Base-by-base conservation (phyloP, 768 basidiomycete species). In the Tylopilus rubrobrunneus region DNA sequence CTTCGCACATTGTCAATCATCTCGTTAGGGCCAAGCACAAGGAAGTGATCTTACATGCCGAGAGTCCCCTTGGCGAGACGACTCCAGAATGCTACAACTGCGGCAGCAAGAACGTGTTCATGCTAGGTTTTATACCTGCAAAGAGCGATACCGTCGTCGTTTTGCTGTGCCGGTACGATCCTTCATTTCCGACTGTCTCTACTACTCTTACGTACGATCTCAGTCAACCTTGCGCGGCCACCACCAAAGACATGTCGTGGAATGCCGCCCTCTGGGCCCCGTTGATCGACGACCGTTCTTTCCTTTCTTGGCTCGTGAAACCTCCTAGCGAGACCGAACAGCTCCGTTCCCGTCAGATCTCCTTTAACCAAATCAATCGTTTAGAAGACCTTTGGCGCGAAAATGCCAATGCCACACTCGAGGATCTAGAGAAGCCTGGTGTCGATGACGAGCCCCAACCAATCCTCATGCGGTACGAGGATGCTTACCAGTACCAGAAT, bases 401-500 rank as follows among this genome's bases (percentile, higher is more conserved):
- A 53, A 94, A 98, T 63, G 87, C 93, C 8, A 86, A 81, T 61
- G 97, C 96, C 12, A 98, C 90, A 4, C 79, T 99, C 4, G 94
- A 98, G 67, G 97, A 99, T 69, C 84, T 98, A 9, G 96, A 97
- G 68, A 95, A 97, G 67, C 93, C 94, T 0, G 94, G 95, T 7
- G 90, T 98, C 1, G 97, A 99, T 64, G 97, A 99, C 70, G 97
- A 99, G 64, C 94, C 97, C 4, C 94, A 98, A 68, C 83, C 88
- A 7, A 89, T 99, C 57, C 68, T 96, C 23, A 73, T 89, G 50
- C 87, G 86, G 58, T 99, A 99, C 70, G 96, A 98, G 68, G 97
- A 99, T 69, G 97, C 97, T 43, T 99, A 98, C 67, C 97, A 98
- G 65, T 99, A 99, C 69, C 97, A 99, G 75, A 99, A 99, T 67